These are phyloP conservation scores for Lactarius hengduanensis DNA, from an alignment of 768 basidiomycete species.

Conservation along the genomic window DNA sequence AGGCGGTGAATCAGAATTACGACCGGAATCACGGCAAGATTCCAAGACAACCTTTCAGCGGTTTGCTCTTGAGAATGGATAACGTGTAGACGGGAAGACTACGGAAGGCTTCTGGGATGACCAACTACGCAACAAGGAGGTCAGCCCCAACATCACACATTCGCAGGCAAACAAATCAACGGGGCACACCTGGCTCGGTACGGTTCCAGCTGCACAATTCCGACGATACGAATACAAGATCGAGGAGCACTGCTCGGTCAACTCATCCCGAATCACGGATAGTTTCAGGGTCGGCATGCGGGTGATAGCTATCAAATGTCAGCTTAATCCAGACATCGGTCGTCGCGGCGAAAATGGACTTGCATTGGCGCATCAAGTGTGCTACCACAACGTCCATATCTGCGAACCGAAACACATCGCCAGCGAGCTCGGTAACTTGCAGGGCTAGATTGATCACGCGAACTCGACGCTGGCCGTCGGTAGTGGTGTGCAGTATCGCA, in stretches of 20 bases:
- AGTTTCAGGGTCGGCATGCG: constrained; percentile 59
- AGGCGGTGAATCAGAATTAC: not conserved
- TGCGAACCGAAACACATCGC: constrained; percentile 86
- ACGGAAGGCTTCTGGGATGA: constrained; percentile 92
- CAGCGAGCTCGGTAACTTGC: constrained; percentile 78
- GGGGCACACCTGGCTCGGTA: constrained; percentile 67
- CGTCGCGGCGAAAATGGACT: constrained; percentile 31
- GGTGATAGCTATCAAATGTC: constrained; percentile 56
- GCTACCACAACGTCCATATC: constrained; percentile 85
- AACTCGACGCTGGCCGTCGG: constrained; percentile 75
- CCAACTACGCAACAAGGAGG: constrained; percentile 54
- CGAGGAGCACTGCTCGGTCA: constrained; percentile 81
- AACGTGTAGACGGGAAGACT: constrained; percentile 79
- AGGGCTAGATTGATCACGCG: constrained; percentile 84
- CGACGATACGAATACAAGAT: constrained; percentile 83
- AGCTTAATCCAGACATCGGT: constrained; percentile 7
- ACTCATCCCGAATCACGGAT: constrained; percentile 73
- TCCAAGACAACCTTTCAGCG: constrained; percentile 71
- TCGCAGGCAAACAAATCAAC: not conserved
- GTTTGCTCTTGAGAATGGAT: constrained; percentile 83
- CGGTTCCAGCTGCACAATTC: constrained; percentile 80
- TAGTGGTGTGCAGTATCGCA: constrained; percentile 83
- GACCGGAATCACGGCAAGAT: not conserved
- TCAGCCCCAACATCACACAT: not conserved
- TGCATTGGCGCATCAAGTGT: constrained; percentile 76